A percentile compares a stretch with the other conserved stretches of the same genome.
Conservation (phyloP, 2,329 filamentous ascomycete species). For the Periconia macrospinosa region DNA sequence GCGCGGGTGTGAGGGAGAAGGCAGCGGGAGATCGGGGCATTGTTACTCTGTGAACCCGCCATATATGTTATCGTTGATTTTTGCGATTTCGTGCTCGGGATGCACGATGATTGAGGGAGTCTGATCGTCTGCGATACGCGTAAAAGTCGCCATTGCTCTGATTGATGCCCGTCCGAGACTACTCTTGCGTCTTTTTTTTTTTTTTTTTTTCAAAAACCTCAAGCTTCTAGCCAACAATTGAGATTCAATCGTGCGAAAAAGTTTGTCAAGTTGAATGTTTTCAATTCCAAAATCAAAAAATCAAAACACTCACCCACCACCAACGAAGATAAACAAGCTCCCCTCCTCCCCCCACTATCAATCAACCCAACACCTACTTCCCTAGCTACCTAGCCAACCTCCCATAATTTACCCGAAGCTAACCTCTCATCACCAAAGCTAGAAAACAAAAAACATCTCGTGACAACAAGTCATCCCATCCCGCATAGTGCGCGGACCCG, state of each 20-base stretch:
- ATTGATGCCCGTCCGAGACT: no score
- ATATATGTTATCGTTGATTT: slow-evolving; percentile 80
- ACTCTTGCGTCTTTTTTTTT: no score
- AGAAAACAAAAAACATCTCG: background rate
- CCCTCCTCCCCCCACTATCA: background rate
- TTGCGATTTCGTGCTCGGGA: slow-evolving; percentile 65
- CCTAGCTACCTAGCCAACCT: background rate
- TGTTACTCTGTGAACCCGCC: slow-evolving; percentile 78
- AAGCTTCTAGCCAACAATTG: no score
- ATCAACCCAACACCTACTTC: background rate
- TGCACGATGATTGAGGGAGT: slow-evolving; percentile 68
- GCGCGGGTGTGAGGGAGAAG: no score
- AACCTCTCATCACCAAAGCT: background rate
- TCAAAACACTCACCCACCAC: no score
- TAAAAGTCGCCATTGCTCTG: slow-evolving; percentile 69
- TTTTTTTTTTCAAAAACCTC: no score
- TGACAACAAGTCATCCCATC: background rate
- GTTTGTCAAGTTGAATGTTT: no score
- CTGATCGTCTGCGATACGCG: slow-evolving; percentile 63
- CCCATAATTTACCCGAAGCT: background rate
- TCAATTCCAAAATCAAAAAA: no score
- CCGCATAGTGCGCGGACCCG: background rate
- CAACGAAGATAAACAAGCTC: no score
- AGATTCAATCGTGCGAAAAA: no score
- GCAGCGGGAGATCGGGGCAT: no score